Evolutionary conservation across 768 basidiomycete genomes (phyloP).

Genomic region (Fomitopsis pulvina): DNA sequence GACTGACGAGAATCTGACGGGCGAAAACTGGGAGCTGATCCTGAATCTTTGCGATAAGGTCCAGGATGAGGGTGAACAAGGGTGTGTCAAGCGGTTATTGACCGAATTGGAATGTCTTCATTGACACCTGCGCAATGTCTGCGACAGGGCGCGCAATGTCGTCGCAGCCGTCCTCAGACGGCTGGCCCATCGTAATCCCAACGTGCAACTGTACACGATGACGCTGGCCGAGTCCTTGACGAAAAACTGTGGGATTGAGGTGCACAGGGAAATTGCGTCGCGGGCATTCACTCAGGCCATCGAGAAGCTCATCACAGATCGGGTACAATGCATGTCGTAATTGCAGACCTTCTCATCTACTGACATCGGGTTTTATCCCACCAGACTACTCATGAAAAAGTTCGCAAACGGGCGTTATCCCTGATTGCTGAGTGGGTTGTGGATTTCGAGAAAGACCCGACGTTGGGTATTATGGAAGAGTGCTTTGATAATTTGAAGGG

Average conservation of each 20-base stretch:
- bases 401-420: slow-evolving; percentile 64
- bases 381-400: slow-evolving; percentile 88
- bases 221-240: slow-evolving; percentile 82
- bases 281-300: slow-evolving; percentile 87
- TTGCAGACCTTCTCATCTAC: not conserved
- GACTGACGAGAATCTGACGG: slow-evolving; percentile 94
- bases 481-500: slow-evolving; percentile 74
- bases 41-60: slow-evolving; percentile 97
- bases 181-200: slow-evolving; percentile 88
- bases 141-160: slow-evolving; percentile 78
- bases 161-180: slow-evolving; percentile 85
- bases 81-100: slow-evolving; percentile 42
- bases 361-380: not conserved
- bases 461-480: slow-evolving; percentile 87
- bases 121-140: not conserved
- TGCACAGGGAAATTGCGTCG: slow-evolving; percentile 84
- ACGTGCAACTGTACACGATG: slow-evolving; percentile 92
- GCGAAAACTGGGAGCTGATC: slow-evolving; percentile 94
- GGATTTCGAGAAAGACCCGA: slow-evolving; percentile 75
- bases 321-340: slow-evolving; percentile 40
- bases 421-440: slow-evolving; percentile 79
- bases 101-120: not conserved
- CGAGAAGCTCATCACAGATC: slow-evolving; percentile 81
- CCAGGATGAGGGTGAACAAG: slow-evolving; percentile 76
- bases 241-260: slow-evolving; percentile 80